phyloP scores from a whole-genome alignment of 2,329 filamentous ascomycete species.

The Fusarium annulatum region DNA sequence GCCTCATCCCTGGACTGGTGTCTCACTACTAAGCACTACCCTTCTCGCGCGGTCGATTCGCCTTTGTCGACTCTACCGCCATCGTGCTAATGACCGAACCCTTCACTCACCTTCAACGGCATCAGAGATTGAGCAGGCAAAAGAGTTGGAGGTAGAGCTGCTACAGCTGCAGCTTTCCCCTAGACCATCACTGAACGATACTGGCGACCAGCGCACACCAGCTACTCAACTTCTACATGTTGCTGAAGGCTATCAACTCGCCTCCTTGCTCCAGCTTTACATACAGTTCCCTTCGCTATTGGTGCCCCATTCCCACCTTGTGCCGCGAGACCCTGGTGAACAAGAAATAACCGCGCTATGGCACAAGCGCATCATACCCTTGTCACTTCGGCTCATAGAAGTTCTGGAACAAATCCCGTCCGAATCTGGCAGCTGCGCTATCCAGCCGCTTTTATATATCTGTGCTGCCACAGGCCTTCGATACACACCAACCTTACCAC shows the following conservation, averaged over 20 bases:
- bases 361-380: neutral
- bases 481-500: rapidly evolving
- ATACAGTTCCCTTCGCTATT: neutral
- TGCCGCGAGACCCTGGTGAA: rapidly evolving
- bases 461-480: neutral
- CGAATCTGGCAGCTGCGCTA: neutral
- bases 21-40: neutral
- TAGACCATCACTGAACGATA: neutral
- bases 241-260: neutral
- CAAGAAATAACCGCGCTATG: rapidly evolving
- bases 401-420: neutral
- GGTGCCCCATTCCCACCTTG: rapidly evolving
- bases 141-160: neutral
- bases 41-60: neutral
- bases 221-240: neutral
- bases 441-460: neutral
- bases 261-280: neutral
- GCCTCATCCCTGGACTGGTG: neutral
- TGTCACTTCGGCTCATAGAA: neutral
- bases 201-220: neutral
- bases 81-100: neutral
- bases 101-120: rapidly evolving
- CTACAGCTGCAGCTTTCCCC: neutral
- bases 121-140: neutral
- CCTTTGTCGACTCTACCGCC: neutral